Evolutionary conservation across 2,329 filamentous ascomycete species (phyloP).

Genomic region (Anthostomella pinea): DNA sequence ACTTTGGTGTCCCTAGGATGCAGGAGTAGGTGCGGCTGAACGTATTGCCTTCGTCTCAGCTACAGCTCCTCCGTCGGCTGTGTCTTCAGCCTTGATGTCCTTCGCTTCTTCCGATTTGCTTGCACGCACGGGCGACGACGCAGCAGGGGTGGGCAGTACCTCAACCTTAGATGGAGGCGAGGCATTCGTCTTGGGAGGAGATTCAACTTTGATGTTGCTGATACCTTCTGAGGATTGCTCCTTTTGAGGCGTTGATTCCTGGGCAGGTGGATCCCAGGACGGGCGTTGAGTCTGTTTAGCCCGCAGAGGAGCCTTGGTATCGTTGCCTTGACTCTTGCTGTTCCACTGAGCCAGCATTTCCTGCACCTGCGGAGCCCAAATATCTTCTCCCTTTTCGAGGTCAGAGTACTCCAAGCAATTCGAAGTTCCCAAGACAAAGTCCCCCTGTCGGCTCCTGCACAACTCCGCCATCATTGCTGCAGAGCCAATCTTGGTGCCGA

Average conservation of each 20-base stretch:
- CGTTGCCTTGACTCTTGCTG: constrained; percentile 9
- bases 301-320: constrained; percentile 11
- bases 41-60: constrained; percentile 1
- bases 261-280: neutral
- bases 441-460: constrained; percentile 74
- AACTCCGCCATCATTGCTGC: constrained; percentile 85
- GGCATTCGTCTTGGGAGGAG: constrained; percentile 1
- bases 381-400: constrained; percentile 69
- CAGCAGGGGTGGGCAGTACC: constrained; percentile 7
- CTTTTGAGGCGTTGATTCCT: constrained; percentile 1
- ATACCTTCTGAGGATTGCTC: constrained; percentile 1
- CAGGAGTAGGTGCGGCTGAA: neutral
- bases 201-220: constrained; percentile 2
- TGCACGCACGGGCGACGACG: constrained; percentile 11
- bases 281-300: constrained; percentile 12
- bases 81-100: constrained; percentile 2
- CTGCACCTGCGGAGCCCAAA: constrained; percentile 77
- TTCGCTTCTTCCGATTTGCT: constrained; percentile 3
- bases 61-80: neutral
- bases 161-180: neutral
- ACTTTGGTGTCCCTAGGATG: constrained; percentile 10
- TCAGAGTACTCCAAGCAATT: constrained; percentile 80
- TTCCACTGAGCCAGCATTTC: constrained; percentile 46
- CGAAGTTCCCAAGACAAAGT: constrained; percentile 67
- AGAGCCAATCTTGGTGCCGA: constrained; percentile 78